These are phyloP conservation scores for Solanum rostratum DNA, from an alignment of 257 asterid species.

Conservation along the genomic window DNA sequence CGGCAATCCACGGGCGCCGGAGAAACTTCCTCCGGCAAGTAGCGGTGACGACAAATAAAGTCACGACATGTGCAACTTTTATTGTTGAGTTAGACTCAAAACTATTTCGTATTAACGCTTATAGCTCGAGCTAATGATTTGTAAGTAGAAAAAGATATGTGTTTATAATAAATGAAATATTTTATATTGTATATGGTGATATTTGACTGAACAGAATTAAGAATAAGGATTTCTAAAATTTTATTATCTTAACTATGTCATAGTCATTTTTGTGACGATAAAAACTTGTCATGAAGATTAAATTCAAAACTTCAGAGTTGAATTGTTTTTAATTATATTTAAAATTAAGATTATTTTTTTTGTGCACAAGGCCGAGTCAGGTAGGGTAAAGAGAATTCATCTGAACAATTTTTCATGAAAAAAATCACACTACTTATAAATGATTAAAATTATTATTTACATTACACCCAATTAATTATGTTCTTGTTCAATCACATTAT, in stretches of 20 bases:
- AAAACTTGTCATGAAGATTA: neutral
- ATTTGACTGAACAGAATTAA: too few species aligned
- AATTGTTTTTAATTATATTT: neutral
- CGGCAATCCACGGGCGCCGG: neutral
- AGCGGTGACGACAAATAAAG: neutral
- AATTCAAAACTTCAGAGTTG: neutral
- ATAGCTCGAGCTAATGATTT: neutral
- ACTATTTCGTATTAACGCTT: neutral
- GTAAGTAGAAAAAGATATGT: neutral
- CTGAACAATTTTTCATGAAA: too few species aligned
- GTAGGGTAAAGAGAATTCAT: too few species aligned
- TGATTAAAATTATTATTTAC: neutral
- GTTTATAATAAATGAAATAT: too few species aligned
- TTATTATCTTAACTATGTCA: neutral
- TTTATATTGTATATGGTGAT: neutral
- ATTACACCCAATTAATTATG: too few species aligned
- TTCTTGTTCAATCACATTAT: neutral
- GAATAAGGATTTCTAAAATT: too few species aligned
- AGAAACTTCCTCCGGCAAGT: neutral
- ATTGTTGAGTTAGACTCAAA: neutral
- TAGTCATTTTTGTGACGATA: neutral
- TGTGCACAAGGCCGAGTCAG: neutral
- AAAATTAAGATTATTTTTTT: neutral
- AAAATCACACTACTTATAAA: neutral
- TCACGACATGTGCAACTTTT: neutral